A percentile compares a stretch with the other conserved stretches of the same genome.
These are phyloP conservation scores for Aphelidium insulamus DNA, from an alignment of 371 early-diverging fungal species.

Conservation along the genomic window DNA sequence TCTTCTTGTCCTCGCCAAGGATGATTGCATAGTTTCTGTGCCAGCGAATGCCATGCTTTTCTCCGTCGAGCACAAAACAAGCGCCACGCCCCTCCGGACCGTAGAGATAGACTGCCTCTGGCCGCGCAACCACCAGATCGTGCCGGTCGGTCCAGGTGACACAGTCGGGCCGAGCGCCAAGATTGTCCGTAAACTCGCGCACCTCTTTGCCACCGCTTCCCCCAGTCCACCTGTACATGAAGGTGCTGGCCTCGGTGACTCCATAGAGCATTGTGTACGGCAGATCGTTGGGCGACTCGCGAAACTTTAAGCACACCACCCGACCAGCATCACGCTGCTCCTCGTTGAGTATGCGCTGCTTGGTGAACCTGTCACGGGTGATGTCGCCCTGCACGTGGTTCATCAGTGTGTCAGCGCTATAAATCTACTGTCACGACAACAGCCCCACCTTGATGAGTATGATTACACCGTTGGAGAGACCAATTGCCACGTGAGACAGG, in stretches of 20 bases:
- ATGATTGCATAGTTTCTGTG: conserved; percentile 10
- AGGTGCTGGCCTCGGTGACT: too few relatives aligned
- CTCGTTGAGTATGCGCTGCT: conserved; percentile 54
- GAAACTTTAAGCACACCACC: conserved; percentile 7
- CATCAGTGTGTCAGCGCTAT: too few relatives aligned
- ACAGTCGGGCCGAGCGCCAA: conserved; percentile 52
- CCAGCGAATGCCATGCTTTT: conserved; percentile 9
- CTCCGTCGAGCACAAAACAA: conserved; percentile 66
- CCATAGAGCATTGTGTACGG: background rate
- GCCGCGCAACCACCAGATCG: conserved; percentile 59
- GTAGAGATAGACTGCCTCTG: conserved; percentile 81
- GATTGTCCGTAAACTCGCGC: conserved; percentile 22
- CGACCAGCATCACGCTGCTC: conserved; percentile 15
- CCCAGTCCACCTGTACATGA: too few relatives aligned
- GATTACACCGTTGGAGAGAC: conserved; percentile 71
- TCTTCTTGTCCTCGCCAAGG: background rate
- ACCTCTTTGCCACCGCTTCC: too few relatives aligned
- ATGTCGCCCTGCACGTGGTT: conserved; percentile 71
- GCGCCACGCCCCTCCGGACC: conserved; percentile 75
- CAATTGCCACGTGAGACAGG: conserved; percentile 65
- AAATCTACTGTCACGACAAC: too few relatives aligned
- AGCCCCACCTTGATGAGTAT: too few relatives aligned
- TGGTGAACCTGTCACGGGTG: conserved; percentile 43
- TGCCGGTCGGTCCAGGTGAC: conserved; percentile 32
- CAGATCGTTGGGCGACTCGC: conserved; percentile 1